Evolutionary conservation across 1,284 basidiomycete genomes (phyloP).

Genomic region (Fistulinella cinereoalba): DNA sequence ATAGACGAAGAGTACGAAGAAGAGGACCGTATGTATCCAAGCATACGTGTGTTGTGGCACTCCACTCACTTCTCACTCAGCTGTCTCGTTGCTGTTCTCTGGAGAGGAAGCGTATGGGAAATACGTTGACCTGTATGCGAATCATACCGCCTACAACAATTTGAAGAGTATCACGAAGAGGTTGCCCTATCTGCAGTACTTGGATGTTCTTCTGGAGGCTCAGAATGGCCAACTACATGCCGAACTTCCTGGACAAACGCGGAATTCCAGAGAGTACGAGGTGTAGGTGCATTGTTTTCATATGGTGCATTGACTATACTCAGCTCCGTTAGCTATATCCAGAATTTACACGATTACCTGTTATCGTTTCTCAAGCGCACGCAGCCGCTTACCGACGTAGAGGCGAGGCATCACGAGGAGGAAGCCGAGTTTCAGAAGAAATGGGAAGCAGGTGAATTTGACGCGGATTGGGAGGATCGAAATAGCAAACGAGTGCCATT

Average conservation of each 20-base stretch:
- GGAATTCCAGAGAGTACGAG: conserved; percentile 75
- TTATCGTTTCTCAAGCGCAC: conserved; percentile 85
- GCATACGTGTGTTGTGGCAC: conserved; percentile 2
- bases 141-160: conserved; percentile 90
- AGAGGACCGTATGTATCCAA: conserved; percentile 68
- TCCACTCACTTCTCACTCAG: conserved; percentile 41
- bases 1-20: conserved; percentile 70
- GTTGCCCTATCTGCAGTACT: conserved; percentile 87
- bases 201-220: conserved; percentile 73
- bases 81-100: conserved; percentile 85
- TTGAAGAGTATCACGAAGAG: conserved; percentile 78
- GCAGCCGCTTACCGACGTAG: conserved; percentile 83
- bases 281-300: conserved; percentile 48
- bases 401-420: conserved; percentile 63
- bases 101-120: conserved; percentile 96
- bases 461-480: conserved; percentile 71
- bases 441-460: conserved; percentile 78
- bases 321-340: conserved; percentile 64
- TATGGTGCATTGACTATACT: conserved; percentile 7
- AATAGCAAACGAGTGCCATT: conserved; percentile 38
- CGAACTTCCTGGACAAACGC: conserved; percentile 73
- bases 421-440: conserved; percentile 70
- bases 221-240: conserved; percentile 59
- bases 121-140: conserved; percentile 90
- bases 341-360: conserved; percentile 80